Conservation (phyloP, 1,284 basidiomycete genomes). For the Mycosarcoma mackinlayi region DNA sequence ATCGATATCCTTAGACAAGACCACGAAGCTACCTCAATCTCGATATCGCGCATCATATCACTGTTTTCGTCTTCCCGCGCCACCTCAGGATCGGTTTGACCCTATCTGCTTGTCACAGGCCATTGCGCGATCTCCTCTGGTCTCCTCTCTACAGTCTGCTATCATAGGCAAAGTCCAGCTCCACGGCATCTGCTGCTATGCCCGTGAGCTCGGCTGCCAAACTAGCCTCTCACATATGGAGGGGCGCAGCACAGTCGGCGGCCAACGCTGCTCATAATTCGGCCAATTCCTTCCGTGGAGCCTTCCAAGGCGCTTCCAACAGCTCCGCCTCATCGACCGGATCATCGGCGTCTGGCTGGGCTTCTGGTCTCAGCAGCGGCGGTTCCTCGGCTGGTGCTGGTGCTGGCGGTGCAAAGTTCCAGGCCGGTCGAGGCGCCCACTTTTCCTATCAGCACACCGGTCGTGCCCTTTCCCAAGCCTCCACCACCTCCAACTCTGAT, state of each 20-base stretch:
- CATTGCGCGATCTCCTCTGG: slow-evolving; percentile 1
- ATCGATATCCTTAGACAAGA: not conserved
- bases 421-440: slow-evolving; percentile 59
- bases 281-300: slow-evolving; percentile 50
- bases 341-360: slow-evolving; percentile 49
- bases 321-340: slow-evolving; percentile 35
- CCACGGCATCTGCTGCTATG: slow-evolving; percentile 40
- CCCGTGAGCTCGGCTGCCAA: slow-evolving; percentile 55
- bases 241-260: slow-evolving; percentile 53
- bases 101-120: not conserved
- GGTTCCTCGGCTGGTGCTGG: slow-evolving; percentile 53
- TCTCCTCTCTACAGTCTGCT: not conserved
- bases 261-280: slow-evolving; percentile 56
- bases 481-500: slow-evolving; percentile 35
- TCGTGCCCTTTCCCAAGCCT: slow-evolving; percentile 53
- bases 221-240: slow-evolving; percentile 58
- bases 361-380: slow-evolving; percentile 51
- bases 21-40: not conserved
- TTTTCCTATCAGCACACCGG: slow-evolving; percentile 57
- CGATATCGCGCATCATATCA: no score
- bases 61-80: no score
- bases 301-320: slow-evolving; percentile 44
- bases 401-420: slow-evolving; percentile 60
- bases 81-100: not conserved
- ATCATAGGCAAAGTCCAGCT: slow-evolving; percentile 18